phyloP scores from a whole-genome alignment of 2,329 filamentous ascomycete genomes.

The Arachnomyces sp. region DNA sequence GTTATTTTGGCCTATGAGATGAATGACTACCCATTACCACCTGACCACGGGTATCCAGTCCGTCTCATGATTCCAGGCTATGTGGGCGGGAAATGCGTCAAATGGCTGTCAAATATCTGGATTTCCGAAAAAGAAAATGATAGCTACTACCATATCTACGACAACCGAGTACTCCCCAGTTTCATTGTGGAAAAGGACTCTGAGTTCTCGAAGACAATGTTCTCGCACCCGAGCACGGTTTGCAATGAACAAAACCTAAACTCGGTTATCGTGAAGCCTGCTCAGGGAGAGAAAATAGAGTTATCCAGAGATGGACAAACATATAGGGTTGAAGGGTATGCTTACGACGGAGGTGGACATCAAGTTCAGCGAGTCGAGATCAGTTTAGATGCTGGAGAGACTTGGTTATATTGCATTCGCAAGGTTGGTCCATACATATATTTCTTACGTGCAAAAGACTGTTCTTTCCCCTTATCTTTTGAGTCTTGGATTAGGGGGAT shows the following conservation, averaged over 20 bases:
- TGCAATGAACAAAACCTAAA: slow-evolving; percentile 46
- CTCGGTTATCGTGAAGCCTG: slow-evolving; percentile 40
- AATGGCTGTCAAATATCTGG: slow-evolving; percentile 38
- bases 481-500: no score
- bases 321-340: slow-evolving; percentile 42
- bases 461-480: slow-evolving; percentile 13
- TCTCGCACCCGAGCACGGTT: slow-evolving; percentile 41
- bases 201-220: slow-evolving; percentile 41
- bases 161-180: slow-evolving; percentile 42
- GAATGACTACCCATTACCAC: slow-evolving; percentile 33
- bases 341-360: slow-evolving; percentile 45
- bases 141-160: slow-evolving; percentile 42
- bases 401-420: slow-evolving; percentile 44
- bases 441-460: slow-evolving; percentile 1
- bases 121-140: slow-evolving; percentile 34
- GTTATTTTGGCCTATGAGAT: slow-evolving; percentile 41
- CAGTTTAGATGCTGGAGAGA: slow-evolving; percentile 40
- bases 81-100: slow-evolving; percentile 35
- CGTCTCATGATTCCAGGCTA: slow-evolving; percentile 37
- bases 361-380: slow-evolving; percentile 45
- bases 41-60: slow-evolving; percentile 39
- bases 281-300: slow-evolving; percentile 39
- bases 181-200: slow-evolving; percentile 45
- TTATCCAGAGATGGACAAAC: slow-evolving; percentile 24
- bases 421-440: slow-evolving; percentile 20